Conservation (phyloP, 441 rosid species). For the Syzygium malaccense region DNA sequence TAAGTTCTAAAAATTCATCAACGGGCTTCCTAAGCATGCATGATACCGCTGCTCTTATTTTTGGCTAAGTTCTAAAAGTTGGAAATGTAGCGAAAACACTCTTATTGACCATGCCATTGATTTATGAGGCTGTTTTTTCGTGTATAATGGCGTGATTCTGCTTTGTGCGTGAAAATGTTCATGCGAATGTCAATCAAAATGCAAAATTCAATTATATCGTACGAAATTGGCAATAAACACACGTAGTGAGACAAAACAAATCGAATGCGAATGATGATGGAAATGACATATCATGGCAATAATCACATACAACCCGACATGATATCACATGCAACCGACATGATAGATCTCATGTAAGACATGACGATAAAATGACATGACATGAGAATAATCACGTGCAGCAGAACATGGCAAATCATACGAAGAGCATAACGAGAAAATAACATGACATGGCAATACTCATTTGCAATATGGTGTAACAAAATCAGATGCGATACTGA, state of each 20-base stretch:
- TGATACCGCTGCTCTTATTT: neutral
- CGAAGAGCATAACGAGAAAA: neutral
- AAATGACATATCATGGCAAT: neutral
- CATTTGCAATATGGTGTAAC: neutral
- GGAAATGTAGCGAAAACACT: neutral
- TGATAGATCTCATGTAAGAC: neutral
- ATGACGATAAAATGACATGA: neutral
- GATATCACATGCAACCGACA: neutral
- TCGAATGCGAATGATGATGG: rapidly evolving
- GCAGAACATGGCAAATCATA: neutral
- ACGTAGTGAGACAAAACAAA: neutral
- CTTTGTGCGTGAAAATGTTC: neutral
- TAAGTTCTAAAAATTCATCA: neutral
- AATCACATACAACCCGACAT: neutral
- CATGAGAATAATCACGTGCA: neutral
- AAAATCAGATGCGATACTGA: neutral
- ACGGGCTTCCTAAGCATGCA: neutral
- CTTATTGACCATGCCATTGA: neutral
- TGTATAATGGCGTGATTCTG: neutral
- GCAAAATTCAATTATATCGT: neutral
- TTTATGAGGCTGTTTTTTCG: neutral
- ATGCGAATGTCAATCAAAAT: neutral
- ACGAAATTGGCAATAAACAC: neutral
- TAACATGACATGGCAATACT: neutral
- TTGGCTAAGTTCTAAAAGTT: neutral